Conservation (phyloP, 2,329 filamentous ascomycete genomes). For the Diaporthe ampelina region DNA sequence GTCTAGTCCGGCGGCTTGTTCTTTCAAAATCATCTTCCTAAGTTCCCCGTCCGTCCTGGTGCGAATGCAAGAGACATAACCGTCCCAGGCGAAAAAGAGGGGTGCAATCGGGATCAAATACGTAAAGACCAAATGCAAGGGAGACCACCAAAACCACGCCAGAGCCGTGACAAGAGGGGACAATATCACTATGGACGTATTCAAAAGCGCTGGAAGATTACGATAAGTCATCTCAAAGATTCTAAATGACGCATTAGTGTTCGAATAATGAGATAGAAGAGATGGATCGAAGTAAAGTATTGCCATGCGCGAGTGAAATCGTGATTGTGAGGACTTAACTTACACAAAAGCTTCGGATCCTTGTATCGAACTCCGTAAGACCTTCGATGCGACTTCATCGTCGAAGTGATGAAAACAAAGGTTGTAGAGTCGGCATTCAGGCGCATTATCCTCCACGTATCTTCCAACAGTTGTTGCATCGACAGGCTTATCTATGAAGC, state of each 20-base stretch:
- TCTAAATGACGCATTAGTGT: background rate
- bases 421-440: constrained; percentile 3
- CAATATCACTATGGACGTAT: background rate
- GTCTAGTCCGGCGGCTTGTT: background rate
- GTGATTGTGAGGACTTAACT: background rate
- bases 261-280: background rate
- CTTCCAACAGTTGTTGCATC: background rate
- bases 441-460: background rate
- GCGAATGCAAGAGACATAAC: constrained; percentile 11
- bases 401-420: constrained; percentile 22
- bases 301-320: accelerated
- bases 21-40: background rate
- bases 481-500: background rate
- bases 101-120: constrained; percentile 9
- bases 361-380: background rate
- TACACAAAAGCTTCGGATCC: constrained; percentile 21
- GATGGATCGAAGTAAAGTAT: background rate
- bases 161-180: background rate
- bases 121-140: constrained; percentile 1
- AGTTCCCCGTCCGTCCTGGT: constrained; percentile 9
- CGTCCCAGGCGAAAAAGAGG: constrained; percentile 6
- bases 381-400: background rate
- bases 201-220: background rate
- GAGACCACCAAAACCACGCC: constrained; percentile 10
- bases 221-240: constrained; percentile 25